Evolutionary conservation across 352 stramenopile genomes (phyloP), one percentile per base, ranked within the genome.

Genomic region (Elongisporangium anandrum): DNA sequence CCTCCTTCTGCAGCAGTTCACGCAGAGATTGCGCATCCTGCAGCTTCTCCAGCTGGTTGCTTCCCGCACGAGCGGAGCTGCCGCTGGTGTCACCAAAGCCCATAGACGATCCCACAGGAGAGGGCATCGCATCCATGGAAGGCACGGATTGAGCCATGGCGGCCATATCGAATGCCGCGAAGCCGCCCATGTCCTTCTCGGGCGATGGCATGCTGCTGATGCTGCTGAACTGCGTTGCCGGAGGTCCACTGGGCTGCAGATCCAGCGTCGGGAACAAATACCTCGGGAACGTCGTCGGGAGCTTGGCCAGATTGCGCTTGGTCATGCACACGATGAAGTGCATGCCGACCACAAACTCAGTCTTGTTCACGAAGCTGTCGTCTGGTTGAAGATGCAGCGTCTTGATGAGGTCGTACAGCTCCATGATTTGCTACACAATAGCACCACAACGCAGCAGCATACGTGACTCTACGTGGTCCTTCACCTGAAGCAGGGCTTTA

Each of bases 281-380:
- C 6, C 49, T 72, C 13, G 80, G 79, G 47, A 90, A 87, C 3
- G 54, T 63, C 13, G 63, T 26, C 7, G 83, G 80, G 41, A 92
- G 65, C 39, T 63, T 64, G 0, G 62, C 59, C n/a, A 90, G 65
- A 49, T 68, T 79, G 29, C 83, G 80, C 61, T 90, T 90, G 22
- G 83, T 90, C 54, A 83, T 78, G 59, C 83, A 92, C 65, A 90
- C 75, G 52, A 92, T 90, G 17, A 92, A 67, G 66, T 92, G 83
- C 83, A 92, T 92, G 38, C 64, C 77, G 55, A 86, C 73, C 50
- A 79, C 59, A 58, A 92, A 92, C 60, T 88, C 77, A 22, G 69
- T 75, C 58, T 77, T 70, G 48, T 68, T 74, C 60, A 92, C 64
- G 13, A 57, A 47, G 22, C 71, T 16, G 1, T 50, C 5, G 53